Evolutionary conservation across 371 early-diverging fungal genomes (phyloP), one percentile per base, ranked within the genome.

Genomic region (Rhizopus sp.): DNA sequence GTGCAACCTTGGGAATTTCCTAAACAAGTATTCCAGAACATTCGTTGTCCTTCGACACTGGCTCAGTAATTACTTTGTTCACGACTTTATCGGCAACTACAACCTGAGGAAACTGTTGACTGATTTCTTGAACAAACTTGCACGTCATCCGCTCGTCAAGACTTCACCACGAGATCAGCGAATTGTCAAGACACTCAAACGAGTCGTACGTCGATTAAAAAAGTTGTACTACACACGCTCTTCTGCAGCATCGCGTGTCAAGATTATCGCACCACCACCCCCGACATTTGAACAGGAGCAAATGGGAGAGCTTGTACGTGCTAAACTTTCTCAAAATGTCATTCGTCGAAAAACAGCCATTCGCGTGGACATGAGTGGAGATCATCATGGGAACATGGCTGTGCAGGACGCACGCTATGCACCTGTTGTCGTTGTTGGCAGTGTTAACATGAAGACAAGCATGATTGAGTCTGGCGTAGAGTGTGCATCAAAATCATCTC

Each of bases 41-140:
- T 88, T 87, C 66, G 85, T 88, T 5, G 80, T 83, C 3, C 62
- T 88, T 38, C 81, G 88, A 3, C 86, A 86, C 34, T 88, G 88
- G 88, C 64, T 88, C 17, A 64, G 81, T 29, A 86, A 87, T 55
- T 87, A 87, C 59, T 88, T 84, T 62, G 75, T 78, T 2, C 80
- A 80, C 58, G 88, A 88, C 48, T 88, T 88, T 59, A 71, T 79
- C 45, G 75, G 71, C 5, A 75, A 71, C 46, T 70, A 69, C 10
- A 64, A 68, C 0, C 61, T 88, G 1, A 75, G 86, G 6, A 53
- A 59, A 1, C 71, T 73, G 0, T 38, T 85, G 30, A 77, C 78
- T 1, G 54, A 67, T 1, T 78, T 75, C 47, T 63, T 87, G 4
- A 83, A 77, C 33, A 35, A 59, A 0, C 64, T 84, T 32, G 64